Percentiles rank a stretch among this genome's conserved stretches.
phyloP scores from a whole-genome alignment of 805 yeast genomes.

The Pachysolen tannophilus region DNA sequence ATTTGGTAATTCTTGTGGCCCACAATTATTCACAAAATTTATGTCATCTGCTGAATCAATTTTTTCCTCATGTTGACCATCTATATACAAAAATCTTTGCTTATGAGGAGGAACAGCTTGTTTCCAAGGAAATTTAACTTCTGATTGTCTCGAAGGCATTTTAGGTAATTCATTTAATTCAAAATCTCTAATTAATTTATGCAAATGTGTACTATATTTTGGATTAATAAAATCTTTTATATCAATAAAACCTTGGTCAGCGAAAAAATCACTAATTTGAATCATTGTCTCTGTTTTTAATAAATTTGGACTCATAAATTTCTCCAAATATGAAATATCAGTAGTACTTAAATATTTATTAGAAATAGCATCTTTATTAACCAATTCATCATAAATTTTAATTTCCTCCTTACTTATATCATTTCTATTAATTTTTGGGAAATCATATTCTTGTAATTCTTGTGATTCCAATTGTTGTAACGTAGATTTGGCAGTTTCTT shows the following conservation, averaged over 20 bases:
- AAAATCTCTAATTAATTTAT: conserved; percentile 37
- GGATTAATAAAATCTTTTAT: conserved; percentile 54
- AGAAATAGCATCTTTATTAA: conserved; percentile 13
- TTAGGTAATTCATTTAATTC: conserved; percentile 49
- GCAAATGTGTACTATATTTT: conserved; percentile 40
- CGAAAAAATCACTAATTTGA: conserved; percentile 42
- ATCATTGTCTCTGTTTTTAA: conserved; percentile 29
- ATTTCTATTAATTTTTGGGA: conserved; percentile 49
- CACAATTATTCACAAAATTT: conserved; percentile 17
- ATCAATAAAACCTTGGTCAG: conserved; percentile 63
- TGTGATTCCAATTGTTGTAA: conserved; percentile 73
- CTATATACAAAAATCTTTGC: conserved; percentile 77
- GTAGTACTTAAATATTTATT: conserved; percentile 22
- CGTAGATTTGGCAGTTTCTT: conserved; percentile 63
- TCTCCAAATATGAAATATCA: conserved; percentile 42
- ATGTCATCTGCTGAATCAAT: conserved; percentile 26
- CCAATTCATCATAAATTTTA: conserved; percentile 21
- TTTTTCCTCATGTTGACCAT: conserved; percentile 40
- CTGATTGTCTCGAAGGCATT: conserved; percentile 48
- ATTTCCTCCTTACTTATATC: conserved; percentile 25
- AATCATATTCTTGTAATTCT: conserved; percentile 71
- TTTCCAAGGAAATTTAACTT: conserved; percentile 73
- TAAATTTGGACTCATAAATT: conserved; percentile 50
- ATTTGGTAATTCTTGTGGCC: conserved; percentile 46
- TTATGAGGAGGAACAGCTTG: conserved; percentile 92